These are phyloP conservation scores for Chamaenerion angustifolium DNA, from an alignment of 345 rosid species.

Conservation along the genomic window DNA sequence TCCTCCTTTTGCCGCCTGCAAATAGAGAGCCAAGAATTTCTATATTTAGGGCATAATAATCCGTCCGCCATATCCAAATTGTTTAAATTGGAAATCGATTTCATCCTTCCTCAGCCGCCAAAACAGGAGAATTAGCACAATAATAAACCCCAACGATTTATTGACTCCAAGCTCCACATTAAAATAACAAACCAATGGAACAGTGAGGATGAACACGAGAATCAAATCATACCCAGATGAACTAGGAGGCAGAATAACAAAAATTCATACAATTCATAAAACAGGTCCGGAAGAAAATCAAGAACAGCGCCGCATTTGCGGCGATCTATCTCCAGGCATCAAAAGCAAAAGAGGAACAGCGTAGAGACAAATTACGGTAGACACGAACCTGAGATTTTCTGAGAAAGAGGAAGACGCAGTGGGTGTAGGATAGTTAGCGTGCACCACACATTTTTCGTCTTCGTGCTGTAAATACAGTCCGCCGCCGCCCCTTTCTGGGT, in stretches of 20 bases:
- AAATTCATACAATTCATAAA: background rate
- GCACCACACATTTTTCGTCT: background rate
- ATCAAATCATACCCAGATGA: background rate
- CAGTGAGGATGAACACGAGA: background rate
- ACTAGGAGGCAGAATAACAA: background rate
- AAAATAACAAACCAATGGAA: constrained; percentile 1
- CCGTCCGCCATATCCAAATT: too few species aligned
- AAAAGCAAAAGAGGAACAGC: background rate
- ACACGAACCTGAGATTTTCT: background rate
- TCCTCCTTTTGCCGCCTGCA: too few species aligned
- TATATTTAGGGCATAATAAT: too few species aligned
- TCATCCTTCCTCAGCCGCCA: too few species aligned
- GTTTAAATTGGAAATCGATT: too few species aligned
- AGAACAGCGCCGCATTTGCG: background rate
- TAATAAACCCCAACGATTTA: background rate
- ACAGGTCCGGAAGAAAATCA: background rate
- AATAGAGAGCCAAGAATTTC: too few species aligned
- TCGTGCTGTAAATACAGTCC: background rate
- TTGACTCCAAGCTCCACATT: constrained; percentile 2
- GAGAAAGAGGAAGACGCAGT: background rate
- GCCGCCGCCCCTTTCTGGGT: too few species aligned
- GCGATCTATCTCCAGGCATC: too few species aligned
- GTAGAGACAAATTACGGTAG: background rate
- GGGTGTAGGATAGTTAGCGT: constrained; percentile 8
- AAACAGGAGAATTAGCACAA: background rate